Evolutionary conservation across 2,329 filamentous ascomycete genomes (phyloP), one percentile per base, ranked within the genome.

Genomic region (Colletotrichum sp.): DNA sequence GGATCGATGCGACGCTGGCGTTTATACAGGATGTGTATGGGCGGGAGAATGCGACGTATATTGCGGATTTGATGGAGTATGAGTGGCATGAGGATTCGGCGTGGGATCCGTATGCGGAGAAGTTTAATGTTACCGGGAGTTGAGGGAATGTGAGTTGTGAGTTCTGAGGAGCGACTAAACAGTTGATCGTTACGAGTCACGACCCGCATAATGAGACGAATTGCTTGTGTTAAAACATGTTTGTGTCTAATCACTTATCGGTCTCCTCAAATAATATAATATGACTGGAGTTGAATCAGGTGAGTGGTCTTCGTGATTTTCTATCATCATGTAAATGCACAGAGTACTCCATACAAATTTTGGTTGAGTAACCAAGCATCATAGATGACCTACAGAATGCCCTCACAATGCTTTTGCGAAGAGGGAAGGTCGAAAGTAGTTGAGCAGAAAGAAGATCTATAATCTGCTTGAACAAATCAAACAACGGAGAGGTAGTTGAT

Each of bases 1-100:
- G 92, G 0, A 92, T 92, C 64, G 92, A 94, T 84, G 84, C 90
- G 75, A 90, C 87, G 67, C 86, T 92, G 80, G 91, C 89, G 1
- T 93, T 90, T 81, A 85, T 93, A 18, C 86, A 80, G 48, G 83
- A 86, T 34, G 82, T 90, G 7, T 93, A 88, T 82, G 91, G 92
- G 1, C 85, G 88, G 60, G 86, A 87, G 4, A 81, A 85, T 16
- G 91, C 91, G 4, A 80, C 82, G 28, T 79, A 79, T 1, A 82
- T 92, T 28, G 89, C 90, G 3, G 84, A 87, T 71, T 80, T 78
- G 38, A 88, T 91, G 74, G 93, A 94, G 83, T 93, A 93, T 82
- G 87, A 88, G 15, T 87, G 91, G 65, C 88, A 90, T 78, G 78
- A 77, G 7, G 88, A 93, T 77, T 70, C 88, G 3, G 81, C 78